Evolutionary conservation across 2,329 filamentous ascomycete genomes (phyloP).

Genomic region (Phaeoacremonium minimum): DNA sequence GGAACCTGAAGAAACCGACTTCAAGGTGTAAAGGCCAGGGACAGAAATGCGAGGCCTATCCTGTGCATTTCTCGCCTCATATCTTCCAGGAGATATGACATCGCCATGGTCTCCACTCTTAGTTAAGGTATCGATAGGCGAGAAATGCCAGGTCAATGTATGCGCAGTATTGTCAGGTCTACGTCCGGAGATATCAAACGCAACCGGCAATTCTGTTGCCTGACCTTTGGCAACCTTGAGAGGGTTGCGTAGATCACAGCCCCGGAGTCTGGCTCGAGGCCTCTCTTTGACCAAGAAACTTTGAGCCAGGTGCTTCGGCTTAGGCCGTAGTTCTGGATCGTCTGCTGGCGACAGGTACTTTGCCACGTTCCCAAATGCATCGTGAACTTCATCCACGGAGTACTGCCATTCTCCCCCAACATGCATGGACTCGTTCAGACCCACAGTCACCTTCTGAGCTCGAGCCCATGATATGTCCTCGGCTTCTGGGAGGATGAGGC

Average conservation of each 20-base stretch:
- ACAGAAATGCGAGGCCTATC: slow-evolving; percentile 67
- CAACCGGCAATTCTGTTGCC: slow-evolving; percentile 63
- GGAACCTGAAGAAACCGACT: slow-evolving; percentile 71
- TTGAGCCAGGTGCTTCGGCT: slow-evolving; percentile 63
- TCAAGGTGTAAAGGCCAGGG: slow-evolving; percentile 82
- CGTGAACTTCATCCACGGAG: slow-evolving; percentile 84
- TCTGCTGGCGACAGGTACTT: slow-evolving; percentile 66
- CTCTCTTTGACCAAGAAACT: slow-evolving; percentile 83
- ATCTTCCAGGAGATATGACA: slow-evolving; percentile 51
- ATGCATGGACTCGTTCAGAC: slow-evolving; percentile 85
- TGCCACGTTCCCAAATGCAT: slow-evolving; percentile 83
- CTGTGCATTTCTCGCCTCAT: slow-evolving; percentile 55
- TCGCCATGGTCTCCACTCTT: slow-evolving; percentile 67
- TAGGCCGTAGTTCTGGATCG: slow-evolving; percentile 61
- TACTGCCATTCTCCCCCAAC: slow-evolving; percentile 82
- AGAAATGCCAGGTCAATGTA: slow-evolving; percentile 77
- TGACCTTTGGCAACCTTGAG: slow-evolving; percentile 79
- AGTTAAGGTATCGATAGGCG: slow-evolving; percentile 64
- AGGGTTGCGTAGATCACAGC: slow-evolving; percentile 75
- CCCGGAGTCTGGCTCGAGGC: slow-evolving; percentile 65
- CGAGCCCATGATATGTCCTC: slow-evolving; percentile 79
- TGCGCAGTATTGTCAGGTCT: slow-evolving; percentile 61
- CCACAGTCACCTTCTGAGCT: slow-evolving; percentile 69
- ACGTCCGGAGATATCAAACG: slow-evolving; percentile 60
- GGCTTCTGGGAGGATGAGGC: slow-evolving; percentile 51